These are phyloP conservation scores for Escovopsis sp. DNA, from an alignment of 2,329 filamentous ascomycete genomes.

Conservation along the genomic window DNA sequence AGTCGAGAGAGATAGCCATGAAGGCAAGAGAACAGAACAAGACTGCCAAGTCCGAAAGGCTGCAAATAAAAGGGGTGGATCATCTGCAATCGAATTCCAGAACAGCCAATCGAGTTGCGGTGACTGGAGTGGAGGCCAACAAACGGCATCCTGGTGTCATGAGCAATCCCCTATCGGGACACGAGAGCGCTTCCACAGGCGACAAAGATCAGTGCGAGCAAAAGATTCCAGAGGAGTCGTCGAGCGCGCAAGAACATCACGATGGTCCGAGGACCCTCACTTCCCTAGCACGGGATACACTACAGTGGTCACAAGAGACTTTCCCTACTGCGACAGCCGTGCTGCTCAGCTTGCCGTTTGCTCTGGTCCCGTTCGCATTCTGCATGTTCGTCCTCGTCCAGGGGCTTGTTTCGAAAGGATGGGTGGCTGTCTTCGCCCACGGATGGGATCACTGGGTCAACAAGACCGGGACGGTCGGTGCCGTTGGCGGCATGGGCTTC, in stretches of 20 bases:
- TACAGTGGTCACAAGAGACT: slow-evolving; percentile 50
- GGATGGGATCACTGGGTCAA: slow-evolving; percentile 62
- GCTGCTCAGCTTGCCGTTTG: slow-evolving; percentile 48
- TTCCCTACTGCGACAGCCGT: slow-evolving; percentile 58
- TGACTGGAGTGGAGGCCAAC: too few species aligned
- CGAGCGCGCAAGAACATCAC: neutral
- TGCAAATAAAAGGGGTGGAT: slow-evolving; percentile 2
- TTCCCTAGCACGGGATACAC: slow-evolving; percentile 30
- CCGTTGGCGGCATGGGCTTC: slow-evolving; percentile 59
- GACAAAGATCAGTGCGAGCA: too few species aligned
- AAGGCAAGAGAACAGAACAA: slow-evolving; percentile 29
- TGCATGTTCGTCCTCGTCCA: slow-evolving; percentile 65
- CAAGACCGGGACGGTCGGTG: slow-evolving; percentile 53
- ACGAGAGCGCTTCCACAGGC: too few species aligned
- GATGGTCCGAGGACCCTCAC: slow-evolving; percentile 30
- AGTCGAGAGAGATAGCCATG: slow-evolving; percentile 48
- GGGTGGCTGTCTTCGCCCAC: slow-evolving; percentile 58
- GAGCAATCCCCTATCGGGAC: too few species aligned
- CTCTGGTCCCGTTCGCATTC: slow-evolving; percentile 56
- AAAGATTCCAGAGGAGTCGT: too few species aligned
- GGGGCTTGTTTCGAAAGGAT: slow-evolving; percentile 57
- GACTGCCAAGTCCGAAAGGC: slow-evolving; percentile 7
- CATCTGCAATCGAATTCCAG: too few species aligned
- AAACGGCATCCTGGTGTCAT: too few species aligned
- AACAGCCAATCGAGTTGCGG: too few species aligned